Evolutionary conservation across 495 filamentous ascomycete species (phyloP).

Genomic region (Aspergillus saccharolyticus): DNA sequence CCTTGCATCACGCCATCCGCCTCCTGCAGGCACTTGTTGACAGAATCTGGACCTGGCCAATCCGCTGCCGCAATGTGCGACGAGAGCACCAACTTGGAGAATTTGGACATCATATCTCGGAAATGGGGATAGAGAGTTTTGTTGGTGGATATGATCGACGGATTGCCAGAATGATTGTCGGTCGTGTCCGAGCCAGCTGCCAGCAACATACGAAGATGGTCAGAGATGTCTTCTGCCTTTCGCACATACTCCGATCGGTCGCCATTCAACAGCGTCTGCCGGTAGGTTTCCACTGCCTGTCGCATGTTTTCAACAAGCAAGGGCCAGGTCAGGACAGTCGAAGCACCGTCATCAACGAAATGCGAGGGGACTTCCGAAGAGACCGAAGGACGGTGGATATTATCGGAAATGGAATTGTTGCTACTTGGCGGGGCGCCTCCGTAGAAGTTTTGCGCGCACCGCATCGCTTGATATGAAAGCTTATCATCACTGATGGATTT

Average conservation of each 20-base stretch:
- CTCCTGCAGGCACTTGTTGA: slow-evolving; percentile 89
- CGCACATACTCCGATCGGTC: slow-evolving; percentile 86
- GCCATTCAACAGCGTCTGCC: slow-evolving; percentile 72
- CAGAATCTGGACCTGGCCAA: slow-evolving; percentile 79
- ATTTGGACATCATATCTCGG: slow-evolving; percentile 98
- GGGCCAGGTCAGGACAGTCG: slow-evolving; percentile 78
- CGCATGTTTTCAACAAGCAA: slow-evolving; percentile 87
- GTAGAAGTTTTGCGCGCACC: slow-evolving; percentile 21
- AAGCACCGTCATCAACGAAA: slow-evolving; percentile 79
- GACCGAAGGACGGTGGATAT: slow-evolving; percentile 41
- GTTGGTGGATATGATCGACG: slow-evolving; percentile 98
- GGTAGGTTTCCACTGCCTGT: slow-evolving; percentile 77
- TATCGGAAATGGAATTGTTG: slow-evolving; percentile 34
- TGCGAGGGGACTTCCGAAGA: slow-evolving; percentile 66
- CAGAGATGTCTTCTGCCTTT: slow-evolving; percentile 92
- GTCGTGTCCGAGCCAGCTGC: slow-evolving; percentile 94
- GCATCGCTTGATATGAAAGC: slow-evolving; percentile 14
- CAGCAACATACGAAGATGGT: slow-evolving; percentile 88
- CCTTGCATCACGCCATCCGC: slow-evolving; percentile 91
- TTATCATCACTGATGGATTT: slow-evolving; percentile 28
- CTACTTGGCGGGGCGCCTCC: slow-evolving; percentile 27
- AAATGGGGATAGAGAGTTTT: slow-evolving; percentile 96
- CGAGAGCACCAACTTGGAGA: slow-evolving; percentile 94
- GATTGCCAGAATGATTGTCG: slow-evolving; percentile 96
- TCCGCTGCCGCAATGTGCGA: slow-evolving; percentile 97